Evolutionary conservation across 1,284 basidiomycete genomes (phyloP), one percentile per base, ranked within the genome.

Genomic region (Apiotrichum gracile): DNA sequence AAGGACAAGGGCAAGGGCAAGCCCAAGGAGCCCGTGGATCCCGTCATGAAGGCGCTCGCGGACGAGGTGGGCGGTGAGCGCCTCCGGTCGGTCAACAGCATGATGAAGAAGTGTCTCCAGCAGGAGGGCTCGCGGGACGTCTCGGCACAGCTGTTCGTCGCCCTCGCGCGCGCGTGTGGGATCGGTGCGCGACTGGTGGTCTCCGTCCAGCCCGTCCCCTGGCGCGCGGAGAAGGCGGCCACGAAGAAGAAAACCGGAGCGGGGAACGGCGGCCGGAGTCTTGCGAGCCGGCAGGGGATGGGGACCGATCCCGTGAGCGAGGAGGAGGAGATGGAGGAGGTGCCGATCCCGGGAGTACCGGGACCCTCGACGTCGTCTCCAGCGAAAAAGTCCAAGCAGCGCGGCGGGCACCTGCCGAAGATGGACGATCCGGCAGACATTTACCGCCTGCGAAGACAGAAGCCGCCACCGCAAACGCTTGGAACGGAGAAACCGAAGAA

Each of bases 71-170:
- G 82, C 24, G 78, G 79, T 49, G 91, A 96, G 73, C 69, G 79
- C 7, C 82, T 96, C 27, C 78, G 84, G 34, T 86, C 84, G 44
- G 78, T 82, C 22, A 90, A 91, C 66, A 92, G 88, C 58, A 78
- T 97, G 38, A 90, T 91, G 85, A 91, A 92, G 67, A 89, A 91
- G 66, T 85, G 85, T 0, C 76, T 94, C 16, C 85, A 86, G 79
- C 81, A 82, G 53, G 79, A 78, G 52, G 96, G 93, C 4, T 89
- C 86, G 21, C 80, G 90, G 55, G 94, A 98, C 72, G 83, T 85
- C 35, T 89, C 88, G 55, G 87, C 91, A 0, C 90, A 94, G 65
- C 80, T 98, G 7, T 97, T 97, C 68, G 94, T 91, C 12, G 84
- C 88, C 0, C 78, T 97, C 0, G 92, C 91, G 68, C 81, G 96